These are phyloP conservation scores for Camelina neglecta DNA, from an alignment of 345 rosid genomes.

Conservation along the genomic window DNA sequence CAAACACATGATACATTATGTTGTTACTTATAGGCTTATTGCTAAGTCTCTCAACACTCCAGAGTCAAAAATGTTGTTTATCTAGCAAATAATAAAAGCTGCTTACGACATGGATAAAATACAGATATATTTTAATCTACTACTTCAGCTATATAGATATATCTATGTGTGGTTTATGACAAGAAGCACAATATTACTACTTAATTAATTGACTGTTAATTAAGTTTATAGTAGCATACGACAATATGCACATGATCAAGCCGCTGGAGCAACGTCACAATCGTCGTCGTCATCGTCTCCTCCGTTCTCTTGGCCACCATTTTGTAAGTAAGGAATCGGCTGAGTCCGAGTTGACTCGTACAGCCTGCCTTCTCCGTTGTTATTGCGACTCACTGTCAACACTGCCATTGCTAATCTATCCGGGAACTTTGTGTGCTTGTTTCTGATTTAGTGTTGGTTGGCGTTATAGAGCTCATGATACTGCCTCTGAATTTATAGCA, in stretches of 20 bases:
- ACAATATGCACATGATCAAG: slow-evolving; percentile 36
- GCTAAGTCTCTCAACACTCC: slow-evolving; percentile 38
- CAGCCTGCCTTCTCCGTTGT: slow-evolving; percentile 34
- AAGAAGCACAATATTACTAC: slow-evolving; percentile 23
- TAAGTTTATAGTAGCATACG: slow-evolving; percentile 32
- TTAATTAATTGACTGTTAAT: slow-evolving; percentile 14
- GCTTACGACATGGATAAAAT: slow-evolving; percentile 25
- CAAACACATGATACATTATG: slow-evolving; percentile 22
- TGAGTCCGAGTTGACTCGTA: slow-evolving; percentile 33
- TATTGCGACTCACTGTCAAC: slow-evolving; percentile 26
- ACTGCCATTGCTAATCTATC: slow-evolving; percentile 33
- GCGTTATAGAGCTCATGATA: slow-evolving; percentile 23
- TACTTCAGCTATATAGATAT: slow-evolving; percentile 8
- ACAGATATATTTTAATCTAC: slow-evolving; percentile 1
- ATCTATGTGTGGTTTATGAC: slow-evolving; percentile 17
- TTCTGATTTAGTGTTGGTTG: slow-evolving; percentile 14
- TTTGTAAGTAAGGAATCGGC: slow-evolving; percentile 30
- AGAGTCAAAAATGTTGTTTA: slow-evolving; percentile 38
- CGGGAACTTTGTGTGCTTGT: slow-evolving; percentile 36
- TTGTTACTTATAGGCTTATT: slow-evolving; percentile 22
- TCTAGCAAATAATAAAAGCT: slow-evolving; percentile 12
- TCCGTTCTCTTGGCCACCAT: slow-evolving; percentile 35
- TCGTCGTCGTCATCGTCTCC: slow-evolving; percentile 49
- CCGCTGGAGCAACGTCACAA: slow-evolving; percentile 47
- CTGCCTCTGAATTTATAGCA: slow-evolving; percentile 31